phyloP scores from a whole-genome alignment of 176 grass and related monocot genomes.

The Cymbopogon citratus region DNA sequence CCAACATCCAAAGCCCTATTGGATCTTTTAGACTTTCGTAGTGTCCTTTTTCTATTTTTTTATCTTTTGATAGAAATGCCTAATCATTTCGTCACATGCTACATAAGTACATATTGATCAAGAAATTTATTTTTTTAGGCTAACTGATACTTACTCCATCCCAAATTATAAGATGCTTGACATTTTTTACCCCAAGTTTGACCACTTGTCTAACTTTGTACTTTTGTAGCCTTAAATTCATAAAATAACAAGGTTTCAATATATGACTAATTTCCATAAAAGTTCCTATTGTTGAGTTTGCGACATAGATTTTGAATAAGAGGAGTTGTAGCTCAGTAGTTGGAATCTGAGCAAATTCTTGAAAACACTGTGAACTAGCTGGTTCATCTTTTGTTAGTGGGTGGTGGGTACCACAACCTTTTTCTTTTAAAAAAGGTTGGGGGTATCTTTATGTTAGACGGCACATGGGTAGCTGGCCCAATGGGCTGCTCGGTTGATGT shows the following conservation, averaged over 20 bases:
- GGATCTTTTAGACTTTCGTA: not conserved
- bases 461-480: not conserved
- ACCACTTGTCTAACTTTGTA: too few species aligned
- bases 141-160: too few species aligned
- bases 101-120: too few species aligned
- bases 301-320: not conserved
- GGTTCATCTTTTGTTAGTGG: not conserved
- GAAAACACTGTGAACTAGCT: not conserved
- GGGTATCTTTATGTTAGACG: not conserved
- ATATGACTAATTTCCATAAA: too few species aligned
- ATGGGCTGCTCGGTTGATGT: not conserved
- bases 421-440: not conserved
- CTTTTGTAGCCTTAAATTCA: too few species aligned
- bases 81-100: too few species aligned
- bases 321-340: constrained; percentile 6
- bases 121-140: too few species aligned
- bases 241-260: too few species aligned
- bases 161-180: too few species aligned
- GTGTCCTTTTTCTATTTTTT: too few species aligned
- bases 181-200: too few species aligned
- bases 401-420: not conserved
- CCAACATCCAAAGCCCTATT: not conserved
- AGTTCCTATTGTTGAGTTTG: not conserved
- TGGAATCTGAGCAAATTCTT: not conserved
- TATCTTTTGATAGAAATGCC: too few species aligned